Conservation (phyloP, 352 stramenopile species). For the Phytophthora cactorum region DNA sequence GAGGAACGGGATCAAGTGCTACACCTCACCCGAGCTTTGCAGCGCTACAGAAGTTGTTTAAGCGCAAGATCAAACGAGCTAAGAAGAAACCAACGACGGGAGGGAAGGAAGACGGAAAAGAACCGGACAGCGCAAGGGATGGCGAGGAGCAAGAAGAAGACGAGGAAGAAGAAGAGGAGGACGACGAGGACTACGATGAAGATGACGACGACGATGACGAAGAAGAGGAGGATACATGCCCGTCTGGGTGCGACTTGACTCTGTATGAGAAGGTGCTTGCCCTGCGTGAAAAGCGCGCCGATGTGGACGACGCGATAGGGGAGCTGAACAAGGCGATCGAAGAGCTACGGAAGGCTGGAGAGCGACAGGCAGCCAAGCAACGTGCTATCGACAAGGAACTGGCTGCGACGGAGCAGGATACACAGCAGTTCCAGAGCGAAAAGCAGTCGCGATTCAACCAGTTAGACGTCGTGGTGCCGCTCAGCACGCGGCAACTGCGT, state of each 20-base stretch:
- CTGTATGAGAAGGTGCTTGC: constrained; percentile 94
- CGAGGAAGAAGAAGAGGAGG: constrained; percentile 77
- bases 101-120: constrained; percentile 44
- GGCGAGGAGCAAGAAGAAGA: constrained; percentile 76
- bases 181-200: constrained; percentile 81
- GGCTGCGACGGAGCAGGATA: constrained; percentile 85
- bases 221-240: constrained; percentile 92
- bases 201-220: constrained; percentile 93
- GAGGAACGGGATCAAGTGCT: constrained; percentile 44
- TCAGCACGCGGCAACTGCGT: constrained; percentile 78
- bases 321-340: constrained; percentile 90
- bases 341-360: constrained; percentile 87
- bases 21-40: constrained; percentile 68
- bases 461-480: constrained; percentile 80
- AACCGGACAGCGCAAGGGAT: constrained; percentile 46
- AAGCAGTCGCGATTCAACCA: constrained; percentile 94
- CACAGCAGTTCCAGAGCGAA: constrained; percentile 93
- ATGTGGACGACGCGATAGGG: constrained; percentile 89
- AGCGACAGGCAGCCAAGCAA: constrained; percentile 85
- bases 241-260: constrained; percentile 84
- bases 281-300: constrained; percentile 90
- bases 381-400: constrained; percentile 94
- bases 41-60: constrained; percentile 91
- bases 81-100: constrained; percentile 72
- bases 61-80: constrained; percentile 90